Percentiles rank a stretch among this genome's conserved stretches.
phyloP scores from a whole-genome alignment of 2,329 filamentous ascomycete species.

The Pseudogymnoascus sp. region DNA sequence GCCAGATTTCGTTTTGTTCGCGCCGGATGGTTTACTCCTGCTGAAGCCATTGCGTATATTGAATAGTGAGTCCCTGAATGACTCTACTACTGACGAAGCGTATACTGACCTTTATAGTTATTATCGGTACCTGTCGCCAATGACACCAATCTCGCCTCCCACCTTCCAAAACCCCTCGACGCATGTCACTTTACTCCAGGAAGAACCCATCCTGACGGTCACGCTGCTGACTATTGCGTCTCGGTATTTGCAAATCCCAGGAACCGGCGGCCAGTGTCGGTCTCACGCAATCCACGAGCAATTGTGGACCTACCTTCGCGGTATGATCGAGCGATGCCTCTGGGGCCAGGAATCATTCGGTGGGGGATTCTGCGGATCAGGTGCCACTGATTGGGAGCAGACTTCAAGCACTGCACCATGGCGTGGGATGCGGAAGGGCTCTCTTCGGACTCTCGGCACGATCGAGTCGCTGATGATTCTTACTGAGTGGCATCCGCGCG shows the following conservation, averaged over 20 bases:
- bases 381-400: constrained; percentile 47
- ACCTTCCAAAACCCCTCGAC: constrained; percentile 78
- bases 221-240: constrained; percentile 88
- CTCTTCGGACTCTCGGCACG: constrained; percentile 81
- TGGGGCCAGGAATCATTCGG: constrained; percentile 97
- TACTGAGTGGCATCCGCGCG: constrained; percentile 94
- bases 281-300: constrained; percentile 91
- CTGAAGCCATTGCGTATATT: constrained; percentile 88
- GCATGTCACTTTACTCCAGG: constrained; percentile 71
- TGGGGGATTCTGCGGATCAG: constrained; percentile 73
- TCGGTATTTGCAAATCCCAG: constrained; percentile 71
- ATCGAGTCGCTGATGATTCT: constrained; percentile 90
- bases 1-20: constrained; percentile 87
- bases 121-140: constrained; percentile 80
- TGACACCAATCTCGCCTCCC: constrained; percentile 89
- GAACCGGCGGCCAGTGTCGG: constrained; percentile 72
- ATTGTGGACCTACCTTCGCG: constrained; percentile 86
- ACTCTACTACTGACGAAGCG: not conserved
- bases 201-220: constrained; percentile 88
- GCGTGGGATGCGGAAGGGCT: constrained; percentile 65
- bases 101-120: constrained; percentile 49
- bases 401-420: constrained; percentile 62
- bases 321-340: constrained; percentile 90
- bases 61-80: constrained; percentile 58
- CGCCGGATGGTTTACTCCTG: constrained; percentile 90